Conservation (phyloP, 106 monocot species). For the Chionographis japonica region DNA sequence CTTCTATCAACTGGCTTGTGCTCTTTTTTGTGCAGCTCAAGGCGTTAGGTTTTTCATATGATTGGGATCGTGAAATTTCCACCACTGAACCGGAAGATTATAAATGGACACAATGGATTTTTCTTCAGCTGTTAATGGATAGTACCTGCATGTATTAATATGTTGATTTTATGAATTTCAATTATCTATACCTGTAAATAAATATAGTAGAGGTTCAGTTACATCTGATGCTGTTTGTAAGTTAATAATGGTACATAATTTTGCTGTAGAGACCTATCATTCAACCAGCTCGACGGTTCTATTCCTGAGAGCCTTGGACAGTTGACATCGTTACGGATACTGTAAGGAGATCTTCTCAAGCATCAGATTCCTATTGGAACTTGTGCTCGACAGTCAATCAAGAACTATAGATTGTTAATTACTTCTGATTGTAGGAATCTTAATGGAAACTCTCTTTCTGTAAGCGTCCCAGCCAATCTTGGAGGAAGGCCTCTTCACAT, state of each 20-base stretch:
- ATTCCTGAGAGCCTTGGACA: conserved; percentile 84
- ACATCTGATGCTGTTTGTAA: too few relatives aligned
- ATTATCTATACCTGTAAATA: too few relatives aligned
- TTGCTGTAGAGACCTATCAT: conserved; percentile 77
- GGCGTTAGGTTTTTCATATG: conserved; percentile 95
- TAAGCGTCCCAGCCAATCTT: conserved; percentile 80
- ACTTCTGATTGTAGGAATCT: conserved; percentile 56
- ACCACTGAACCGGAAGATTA: conserved; percentile 97
- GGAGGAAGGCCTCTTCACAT: conserved; percentile 92
- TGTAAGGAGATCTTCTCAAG: conserved; percentile 44
- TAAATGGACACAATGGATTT: conserved; percentile 99
- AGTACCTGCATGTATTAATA: too few relatives aligned
- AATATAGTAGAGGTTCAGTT: too few relatives aligned
- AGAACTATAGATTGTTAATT: conserved; percentile 1
- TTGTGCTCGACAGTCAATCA: not conserved
- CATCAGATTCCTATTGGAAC: not conserved
- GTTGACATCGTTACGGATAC: conserved; percentile 50
- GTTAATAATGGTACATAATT: not conserved
- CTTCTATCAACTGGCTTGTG: too few relatives aligned
- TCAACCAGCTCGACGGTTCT: conserved; percentile 82
- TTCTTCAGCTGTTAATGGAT: conserved; percentile 88
- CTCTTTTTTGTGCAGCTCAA: conserved; percentile 59
- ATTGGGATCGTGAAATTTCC: conserved; percentile 98
- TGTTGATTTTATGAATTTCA: too few relatives aligned
- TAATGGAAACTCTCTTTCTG: conserved; percentile 83